These are phyloP conservation scores for Quaeritorhiza haematococci DNA, from an alignment of 371 early-diverging fungal species.

Conservation along the genomic window DNA sequence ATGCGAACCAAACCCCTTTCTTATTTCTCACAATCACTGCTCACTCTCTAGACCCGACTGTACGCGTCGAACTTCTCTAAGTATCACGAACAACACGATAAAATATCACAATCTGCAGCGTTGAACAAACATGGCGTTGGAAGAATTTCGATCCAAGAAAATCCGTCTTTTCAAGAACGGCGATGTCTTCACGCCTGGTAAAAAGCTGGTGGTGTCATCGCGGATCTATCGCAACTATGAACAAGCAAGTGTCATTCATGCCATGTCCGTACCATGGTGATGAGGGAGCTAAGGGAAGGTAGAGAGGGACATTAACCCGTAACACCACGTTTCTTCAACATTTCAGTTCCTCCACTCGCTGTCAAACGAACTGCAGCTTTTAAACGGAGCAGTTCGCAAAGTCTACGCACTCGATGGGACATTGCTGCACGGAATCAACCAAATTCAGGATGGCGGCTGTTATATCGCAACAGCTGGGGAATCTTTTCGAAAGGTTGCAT, in stretches of 20 bases:
- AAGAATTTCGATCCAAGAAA: not conserved
- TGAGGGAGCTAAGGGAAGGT: too few relatives aligned
- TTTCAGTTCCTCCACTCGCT: constrained; percentile 35
- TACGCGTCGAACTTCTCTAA: too few relatives aligned
- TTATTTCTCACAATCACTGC: too few relatives aligned
- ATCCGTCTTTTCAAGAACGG: constrained; percentile 40
- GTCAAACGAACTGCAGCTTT: constrained; percentile 30
- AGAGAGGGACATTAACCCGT: not conserved
- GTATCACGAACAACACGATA: too few relatives aligned
- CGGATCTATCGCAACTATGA: constrained; percentile 37
- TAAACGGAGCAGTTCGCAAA: constrained; percentile 33
- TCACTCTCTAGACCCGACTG: too few relatives aligned
- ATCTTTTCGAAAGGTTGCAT: constrained; percentile 24
- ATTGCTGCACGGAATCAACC: constrained; percentile 20
- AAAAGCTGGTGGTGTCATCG: constrained; percentile 28
- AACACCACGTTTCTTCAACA: not conserved
- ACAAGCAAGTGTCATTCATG: constrained; percentile 19
- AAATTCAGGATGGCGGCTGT: constrained; percentile 24
- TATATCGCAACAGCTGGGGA: constrained; percentile 41
- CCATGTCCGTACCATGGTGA: not conserved
- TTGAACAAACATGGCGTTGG: too few relatives aligned
- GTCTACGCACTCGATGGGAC: constrained; percentile 36
- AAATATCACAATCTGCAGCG: too few relatives aligned
- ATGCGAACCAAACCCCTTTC: too few relatives aligned
- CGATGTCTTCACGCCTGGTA: constrained; percentile 30